Evolutionary conservation across 169 alveolate genomes (phyloP).

Genomic region (Hammondia hammondi): DNA sequence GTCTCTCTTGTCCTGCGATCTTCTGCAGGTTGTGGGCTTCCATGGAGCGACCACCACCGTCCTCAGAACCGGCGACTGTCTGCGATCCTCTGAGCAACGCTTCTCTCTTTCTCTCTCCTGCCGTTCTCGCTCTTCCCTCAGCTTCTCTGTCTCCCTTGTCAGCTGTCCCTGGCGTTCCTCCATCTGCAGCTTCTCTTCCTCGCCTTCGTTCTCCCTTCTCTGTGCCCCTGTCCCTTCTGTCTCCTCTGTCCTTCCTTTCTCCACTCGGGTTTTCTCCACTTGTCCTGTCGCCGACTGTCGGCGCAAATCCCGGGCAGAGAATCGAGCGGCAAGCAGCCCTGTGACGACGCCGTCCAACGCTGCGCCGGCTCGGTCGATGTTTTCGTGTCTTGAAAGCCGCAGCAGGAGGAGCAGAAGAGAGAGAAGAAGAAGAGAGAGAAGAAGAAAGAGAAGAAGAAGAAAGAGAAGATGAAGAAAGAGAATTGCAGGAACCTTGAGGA

Average conservation of each 20-base stretch:
- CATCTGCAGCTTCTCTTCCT: not conserved
- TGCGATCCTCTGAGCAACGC: too few relatives aligned
- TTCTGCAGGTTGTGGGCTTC: too few relatives aligned
- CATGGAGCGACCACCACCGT: too few relatives aligned
- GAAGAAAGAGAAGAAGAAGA: not conserved
- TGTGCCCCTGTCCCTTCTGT: too few relatives aligned
- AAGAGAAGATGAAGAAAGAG: not conserved
- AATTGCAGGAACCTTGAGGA: not conserved
- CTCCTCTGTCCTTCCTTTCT: not conserved
- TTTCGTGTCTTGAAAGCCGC: not conserved
- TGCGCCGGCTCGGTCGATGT: not conserved
- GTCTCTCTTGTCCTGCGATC: not conserved
- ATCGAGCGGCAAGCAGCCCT: not conserved
- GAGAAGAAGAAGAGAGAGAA: not conserved
- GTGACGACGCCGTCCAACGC: not conserved
- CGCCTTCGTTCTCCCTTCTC: not conserved
- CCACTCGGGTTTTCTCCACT: not conserved
- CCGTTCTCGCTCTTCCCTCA: not conserved
- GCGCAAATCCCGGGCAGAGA: not conserved
- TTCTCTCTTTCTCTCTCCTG: not conserved
- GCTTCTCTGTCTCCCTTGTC: not conserved
- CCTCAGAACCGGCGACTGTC: too few relatives aligned
- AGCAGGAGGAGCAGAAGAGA: not conserved
- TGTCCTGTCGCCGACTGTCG: not conserved
- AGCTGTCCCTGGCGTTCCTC: not conserved